phyloP scores from a whole-genome alignment of 2,329 filamentous ascomycete genomes.

The Bipolaris cookei region DNA sequence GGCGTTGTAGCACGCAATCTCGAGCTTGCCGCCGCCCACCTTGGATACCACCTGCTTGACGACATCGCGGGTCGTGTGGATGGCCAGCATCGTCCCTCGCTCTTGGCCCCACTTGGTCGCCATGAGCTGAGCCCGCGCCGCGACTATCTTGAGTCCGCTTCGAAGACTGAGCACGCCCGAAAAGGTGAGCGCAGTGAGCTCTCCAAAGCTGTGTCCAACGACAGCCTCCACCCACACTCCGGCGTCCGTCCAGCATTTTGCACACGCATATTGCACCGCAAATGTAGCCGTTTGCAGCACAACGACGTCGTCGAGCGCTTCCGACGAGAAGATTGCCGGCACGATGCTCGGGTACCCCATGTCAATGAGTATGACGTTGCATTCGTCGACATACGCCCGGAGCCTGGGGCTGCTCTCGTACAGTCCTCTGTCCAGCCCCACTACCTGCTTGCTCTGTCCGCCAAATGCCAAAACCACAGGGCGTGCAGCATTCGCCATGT shows the following conservation, averaged over 20 bases:
- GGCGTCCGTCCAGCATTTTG: neutral
- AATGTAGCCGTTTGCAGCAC: neutral
- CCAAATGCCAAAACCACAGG: conserved; percentile 24
- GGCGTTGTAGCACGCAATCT: conserved; percentile 53
- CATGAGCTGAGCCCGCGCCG: conserved; percentile 41
- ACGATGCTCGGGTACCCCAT: neutral
- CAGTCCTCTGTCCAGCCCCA: conserved; percentile 11
- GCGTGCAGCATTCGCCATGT: neutral
- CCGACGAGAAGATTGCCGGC: neutral
- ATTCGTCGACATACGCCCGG: neutral
- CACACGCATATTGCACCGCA: neutral
- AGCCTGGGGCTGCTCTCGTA: conserved; percentile 14
- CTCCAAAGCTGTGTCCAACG: conserved; percentile 44
- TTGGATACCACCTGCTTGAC: neutral
- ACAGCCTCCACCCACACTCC: neutral
- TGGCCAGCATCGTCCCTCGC: conserved; percentile 31
- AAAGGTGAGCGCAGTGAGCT: conserved; percentile 47
- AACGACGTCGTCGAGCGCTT: neutral
- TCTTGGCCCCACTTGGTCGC: conserved; percentile 26
- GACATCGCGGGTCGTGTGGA: conserved; percentile 3
- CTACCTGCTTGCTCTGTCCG: conserved; percentile 18
- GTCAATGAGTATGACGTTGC: neutral
- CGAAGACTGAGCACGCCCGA: conserved; percentile 40
- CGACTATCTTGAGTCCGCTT: conserved; percentile 45
- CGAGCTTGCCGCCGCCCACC: neutral